These are phyloP conservation scores for Stagonosporopsis vannaccii DNA, from an alignment of 2,329 filamentous ascomycete species.

Conservation along the genomic window DNA sequence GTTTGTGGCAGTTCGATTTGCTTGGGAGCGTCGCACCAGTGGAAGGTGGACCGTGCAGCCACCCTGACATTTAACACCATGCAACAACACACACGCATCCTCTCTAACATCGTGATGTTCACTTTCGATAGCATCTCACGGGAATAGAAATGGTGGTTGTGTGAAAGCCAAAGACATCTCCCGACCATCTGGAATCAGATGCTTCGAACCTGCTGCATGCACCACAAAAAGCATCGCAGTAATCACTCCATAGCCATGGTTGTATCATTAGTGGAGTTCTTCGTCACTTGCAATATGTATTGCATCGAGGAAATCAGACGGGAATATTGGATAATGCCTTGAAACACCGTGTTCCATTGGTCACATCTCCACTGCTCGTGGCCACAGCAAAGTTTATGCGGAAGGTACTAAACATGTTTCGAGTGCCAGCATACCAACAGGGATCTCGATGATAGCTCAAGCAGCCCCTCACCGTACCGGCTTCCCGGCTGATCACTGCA, in stretches of 20 bases:
- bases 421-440: slow-evolving; percentile 18
- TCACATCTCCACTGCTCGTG: slow-evolving; percentile 1
- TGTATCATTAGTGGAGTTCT: not conserved
- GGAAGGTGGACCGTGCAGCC: slow-evolving; percentile 31
- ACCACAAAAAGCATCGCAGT: not conserved
- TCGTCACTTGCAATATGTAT: not conserved
- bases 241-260: not conserved
- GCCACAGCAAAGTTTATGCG: slow-evolving; percentile 5
- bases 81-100: slow-evolving; percentile 5
- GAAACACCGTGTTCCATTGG: slow-evolving; percentile 1
- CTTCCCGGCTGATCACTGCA: slow-evolving; percentile 19
- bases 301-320: not conserved
- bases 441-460: slow-evolving; percentile 16
- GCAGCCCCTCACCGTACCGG: not conserved
- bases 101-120: not conserved
- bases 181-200: not conserved
- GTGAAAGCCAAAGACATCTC: not conserved
- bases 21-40: slow-evolving; percentile 27
- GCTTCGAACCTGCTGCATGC: not conserved
- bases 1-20: slow-evolving; percentile 10
- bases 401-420: slow-evolving; percentile 43
- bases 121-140: not conserved
- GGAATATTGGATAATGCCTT: too few species aligned
- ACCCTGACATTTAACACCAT: slow-evolving; percentile 29
- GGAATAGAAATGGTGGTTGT: not conserved